Evolutionary conservation across 306 rosid genomes (phyloP), one percentile per base, ranked within the genome.

Genomic region (Castanopsis chinensis): DNA sequence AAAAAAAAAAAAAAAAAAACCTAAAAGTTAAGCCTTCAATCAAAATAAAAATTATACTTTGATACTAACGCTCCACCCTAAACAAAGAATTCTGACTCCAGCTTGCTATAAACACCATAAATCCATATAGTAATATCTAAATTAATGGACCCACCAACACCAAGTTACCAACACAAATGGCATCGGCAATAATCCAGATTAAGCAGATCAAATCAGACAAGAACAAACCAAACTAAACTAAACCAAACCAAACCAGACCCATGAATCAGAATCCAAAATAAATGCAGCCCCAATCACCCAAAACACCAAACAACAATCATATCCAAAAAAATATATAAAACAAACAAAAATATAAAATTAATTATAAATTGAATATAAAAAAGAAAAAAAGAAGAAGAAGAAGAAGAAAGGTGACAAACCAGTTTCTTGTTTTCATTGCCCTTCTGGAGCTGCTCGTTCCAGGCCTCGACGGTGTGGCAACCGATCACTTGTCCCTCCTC

Each of bases 401-500:
- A 35, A 35, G 4, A 45, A 49, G 53, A 75, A 65, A 43, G 13
- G 32, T 32, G 5, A 28, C 23, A 12, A n/a, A 91, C 91, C 85
- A 93, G 89, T 60, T 86, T 91, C 57, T 91, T 91, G 75, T 88
- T 79, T 18, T 87, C 90, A 54, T 91, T 93, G 68, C 83, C 97
- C 78, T 76, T 87, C 52, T 84, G 84, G 54, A 93, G 96, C 3
- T 81, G 85, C 28, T 86, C 84, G 51, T 69, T 85, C 97, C 97
- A 91, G 37, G 86, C 85, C 28, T 93, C 96, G 28, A 91, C 82
- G 41, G 83, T 73, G 91, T 91, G 96, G 79, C 86, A 80, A 68
- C 90, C 12, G 73, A 93, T 49, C 43, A 93, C 94, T 73, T 88
- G 97, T 73, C 96, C 95, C 80, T 87, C 93, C 76, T 89, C 96